Conservation (phyloP, 1,139 yeast genomes). For the Spencermartinsiella ligniputridi region DNA sequence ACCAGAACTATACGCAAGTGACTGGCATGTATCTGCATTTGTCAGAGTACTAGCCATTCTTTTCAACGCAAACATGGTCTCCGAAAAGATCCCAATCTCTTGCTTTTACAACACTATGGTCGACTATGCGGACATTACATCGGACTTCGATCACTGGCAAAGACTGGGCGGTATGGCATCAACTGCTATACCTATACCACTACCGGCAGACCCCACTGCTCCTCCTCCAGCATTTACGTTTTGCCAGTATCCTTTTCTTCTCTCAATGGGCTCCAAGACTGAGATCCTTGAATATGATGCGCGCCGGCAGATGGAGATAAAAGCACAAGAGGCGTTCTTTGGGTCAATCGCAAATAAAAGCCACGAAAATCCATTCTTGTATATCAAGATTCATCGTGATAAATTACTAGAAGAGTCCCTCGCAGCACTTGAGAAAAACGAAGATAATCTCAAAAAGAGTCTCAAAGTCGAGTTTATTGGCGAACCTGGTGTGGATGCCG, state of each 20-base stretch:
- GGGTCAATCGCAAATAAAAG: constrained; percentile 61
- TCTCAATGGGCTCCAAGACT: constrained; percentile 80
- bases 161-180: constrained; percentile 13
- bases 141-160: constrained; percentile 87
- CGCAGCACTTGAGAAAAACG: constrained; percentile 53
- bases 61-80: constrained; percentile 49
- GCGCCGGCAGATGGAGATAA: constrained; percentile 72
- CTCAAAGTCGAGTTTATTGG: constrained; percentile 72
- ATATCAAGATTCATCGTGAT: constrained; percentile 62
- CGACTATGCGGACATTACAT: constrained; percentile 69
- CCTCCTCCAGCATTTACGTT: constrained; percentile 33
- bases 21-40: constrained; percentile 76
- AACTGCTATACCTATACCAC: constrained; percentile 4
- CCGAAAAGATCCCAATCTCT: constrained; percentile 42
- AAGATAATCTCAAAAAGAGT: constrained; percentile 65
- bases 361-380: constrained; percentile 62
- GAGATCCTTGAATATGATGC: constrained; percentile 80
- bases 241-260: constrained; percentile 78
- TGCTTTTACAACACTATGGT: constrained; percentile 75
- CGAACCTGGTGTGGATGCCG: constrained; percentile 94
- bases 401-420: constrained; percentile 73
- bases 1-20: constrained; percentile 62
- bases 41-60: constrained; percentile 54
- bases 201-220: constrained; percentile 10
- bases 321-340: constrained; percentile 87